Evolutionary conservation across 2,329 filamentous ascomycete genomes (phyloP), one percentile per base, ranked within the genome.

Genomic region (Pseudogymnoascus sp.): DNA sequence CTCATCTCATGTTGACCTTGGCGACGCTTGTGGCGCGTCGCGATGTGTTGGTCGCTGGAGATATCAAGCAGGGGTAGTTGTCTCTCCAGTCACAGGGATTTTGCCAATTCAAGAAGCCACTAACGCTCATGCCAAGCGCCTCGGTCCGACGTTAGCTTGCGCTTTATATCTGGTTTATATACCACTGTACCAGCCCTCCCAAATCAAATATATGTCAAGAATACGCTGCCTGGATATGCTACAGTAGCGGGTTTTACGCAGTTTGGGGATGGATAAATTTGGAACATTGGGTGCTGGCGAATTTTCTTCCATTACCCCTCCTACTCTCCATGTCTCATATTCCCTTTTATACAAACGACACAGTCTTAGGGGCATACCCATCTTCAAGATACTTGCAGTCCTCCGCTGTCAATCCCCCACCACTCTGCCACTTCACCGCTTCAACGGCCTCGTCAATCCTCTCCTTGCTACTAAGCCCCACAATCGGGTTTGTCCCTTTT

Each of bases 391-490:
- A 82, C 61, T 74, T 72, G 63, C 78, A 76, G 65, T 85, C 82
- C 65, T 84, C 80, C n/a, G 77, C 74, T 0, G 73, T 77, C 67
- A 85, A 69, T 67, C 76, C 70, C 37, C 79, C 74, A 63, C 74
- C 73, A 41, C 74, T 70, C 59, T 73, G 75, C 57, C 74, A 72
- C 14, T 66, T 65, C 35, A 74, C 67, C 8, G 70, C 68, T 39
- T 76, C 75, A 50, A 84, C 75, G 1, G 81, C 79, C 71, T 84
- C 80, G 62, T 84, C 79, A 62, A 85, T 80, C 59, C 82, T 74
- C 67, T 78, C 74, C 63, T 78, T 76, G 60, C 74, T 82, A 60
- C 72, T 77, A 54, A 85, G 70, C 0, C 83, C 83, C 59, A 85
- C 71, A 65, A 85, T 85, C 0, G 82, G 82, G 62, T 75, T 77